Evolutionary conservation across 2,329 filamentous ascomycete species (phyloP).

Genomic region (Talaromyces sp.): DNA sequence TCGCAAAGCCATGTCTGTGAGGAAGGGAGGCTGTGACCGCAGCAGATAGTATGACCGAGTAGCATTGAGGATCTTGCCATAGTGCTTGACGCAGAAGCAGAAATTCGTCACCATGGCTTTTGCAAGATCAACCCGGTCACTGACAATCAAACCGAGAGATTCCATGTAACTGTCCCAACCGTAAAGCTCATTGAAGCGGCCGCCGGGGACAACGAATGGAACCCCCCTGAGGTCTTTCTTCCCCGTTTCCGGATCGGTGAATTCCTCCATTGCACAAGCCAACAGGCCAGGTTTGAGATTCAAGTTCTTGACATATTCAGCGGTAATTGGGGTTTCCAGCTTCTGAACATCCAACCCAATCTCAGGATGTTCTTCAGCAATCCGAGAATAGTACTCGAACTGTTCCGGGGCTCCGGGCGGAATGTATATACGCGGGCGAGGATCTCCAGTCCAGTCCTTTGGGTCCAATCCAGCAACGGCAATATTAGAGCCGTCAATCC

Average conservation of each 20-base stretch:
- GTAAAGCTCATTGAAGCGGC: slow-evolving; percentile 96
- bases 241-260: slow-evolving; percentile 60
- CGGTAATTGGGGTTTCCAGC: slow-evolving; percentile 66
- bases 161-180: slow-evolving; percentile 99
- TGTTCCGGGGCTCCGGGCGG: slow-evolving; percentile 81
- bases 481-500: slow-evolving; percentile 76
- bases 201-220: slow-evolving; percentile 95
- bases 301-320: slow-evolving; percentile 74
- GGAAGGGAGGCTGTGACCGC: slow-evolving; percentile 90
- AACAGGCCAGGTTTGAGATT: slow-evolving; percentile 85
- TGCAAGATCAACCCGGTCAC: slow-evolving; percentile 77
- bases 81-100: slow-evolving; percentile 96
- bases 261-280: slow-evolving; percentile 81
- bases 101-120: slow-evolving; percentile 96
- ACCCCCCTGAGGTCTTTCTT: slow-evolving; percentile 69
- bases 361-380: slow-evolving; percentile 74
- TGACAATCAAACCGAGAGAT: slow-evolving; percentile 79
- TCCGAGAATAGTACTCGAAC: slow-evolving; percentile 76
- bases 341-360: slow-evolving; percentile 80
- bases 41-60: slow-evolving; percentile 93
- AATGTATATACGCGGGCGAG: slow-evolving; percentile 85
- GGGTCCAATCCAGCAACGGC: slow-evolving; percentile 81
- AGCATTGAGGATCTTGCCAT: slow-evolving; percentile 96
- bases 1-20: slow-evolving; percentile 93
- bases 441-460: slow-evolving; percentile 92